phyloP scores from a whole-genome alignment of 768 basidiomycete species.

The Omphalotus guepiniiformis region DNA sequence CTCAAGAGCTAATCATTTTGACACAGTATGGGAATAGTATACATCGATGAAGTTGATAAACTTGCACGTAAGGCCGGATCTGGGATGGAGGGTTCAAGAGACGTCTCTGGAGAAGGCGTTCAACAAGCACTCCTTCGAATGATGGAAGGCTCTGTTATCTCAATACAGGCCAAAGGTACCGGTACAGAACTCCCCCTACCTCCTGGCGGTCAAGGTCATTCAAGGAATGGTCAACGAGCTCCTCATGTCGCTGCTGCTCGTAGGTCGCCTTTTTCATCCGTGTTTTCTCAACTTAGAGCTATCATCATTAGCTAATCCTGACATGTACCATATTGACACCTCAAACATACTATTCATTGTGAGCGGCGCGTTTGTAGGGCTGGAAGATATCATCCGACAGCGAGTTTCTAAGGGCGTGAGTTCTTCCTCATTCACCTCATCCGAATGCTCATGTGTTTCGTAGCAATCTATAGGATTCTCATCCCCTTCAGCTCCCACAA shows the following conservation, averaged over 20 bases:
- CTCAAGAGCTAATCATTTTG: background rate
- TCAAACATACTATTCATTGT: conserved; percentile 92
- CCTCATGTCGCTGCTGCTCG: conserved; percentile 31
- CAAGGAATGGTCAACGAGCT: conserved; percentile 47
- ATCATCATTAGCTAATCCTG: conserved; percentile 45
- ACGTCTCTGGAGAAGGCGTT: conserved; percentile 95
- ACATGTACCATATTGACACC: conserved; percentile 77
- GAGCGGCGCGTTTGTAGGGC: conserved; percentile 92
- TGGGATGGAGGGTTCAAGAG: conserved; percentile 69
- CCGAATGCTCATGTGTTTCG: conserved; percentile 5
- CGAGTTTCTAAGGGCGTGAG: conserved; percentile 82
- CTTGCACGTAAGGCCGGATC: conserved; percentile 63
- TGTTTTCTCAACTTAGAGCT: conserved; percentile 5
- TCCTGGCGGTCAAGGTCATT: conserved; percentile 39
- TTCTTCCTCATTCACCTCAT: conserved; percentile 11
- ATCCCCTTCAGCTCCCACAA: conserved; percentile 43
- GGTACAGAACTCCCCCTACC: conserved; percentile 43
- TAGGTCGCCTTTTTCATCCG: conserved; percentile 17
- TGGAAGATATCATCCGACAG: conserved; percentile 77
- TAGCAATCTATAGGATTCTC: conserved; percentile 89
- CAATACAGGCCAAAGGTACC: conserved; percentile 71
- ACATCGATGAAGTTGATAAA: conserved; percentile 97
- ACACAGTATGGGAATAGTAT: conserved; percentile 83
- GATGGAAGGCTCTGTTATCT: conserved; percentile 88
- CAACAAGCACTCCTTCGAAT: conserved; percentile 90